phyloP scores from a whole-genome alignment of 208 protist genomes.

The Borovskyia barvae region DNA sequence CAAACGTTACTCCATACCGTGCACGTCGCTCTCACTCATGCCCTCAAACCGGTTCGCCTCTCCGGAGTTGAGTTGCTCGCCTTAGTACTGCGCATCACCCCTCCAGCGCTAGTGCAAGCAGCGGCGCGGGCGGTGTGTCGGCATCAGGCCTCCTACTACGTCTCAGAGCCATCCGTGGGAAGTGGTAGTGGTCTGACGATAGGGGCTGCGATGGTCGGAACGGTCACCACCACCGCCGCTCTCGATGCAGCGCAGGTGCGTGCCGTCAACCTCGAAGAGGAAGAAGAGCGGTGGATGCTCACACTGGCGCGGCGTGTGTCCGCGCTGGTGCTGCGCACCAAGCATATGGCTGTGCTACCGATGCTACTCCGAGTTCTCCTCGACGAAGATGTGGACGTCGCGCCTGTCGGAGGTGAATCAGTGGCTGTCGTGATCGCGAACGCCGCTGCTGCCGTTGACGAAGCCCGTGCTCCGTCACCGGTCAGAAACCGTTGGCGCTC shows the following conservation, averaged over 20 bases:
- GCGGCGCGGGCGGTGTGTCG: conserved; percentile 27
- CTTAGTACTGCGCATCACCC: conserved; percentile 31
- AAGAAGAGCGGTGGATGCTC: conserved; percentile 51
- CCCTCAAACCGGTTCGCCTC: conserved; percentile 52
- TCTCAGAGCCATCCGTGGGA: not conserved
- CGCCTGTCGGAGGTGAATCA: not conserved
- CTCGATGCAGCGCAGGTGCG: conserved; percentile 12
- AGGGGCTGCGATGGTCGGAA: not conserved
- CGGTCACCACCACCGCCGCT: not conserved
- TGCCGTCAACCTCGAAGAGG: conserved; percentile 4
- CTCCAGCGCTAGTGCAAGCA: conserved; percentile 11
- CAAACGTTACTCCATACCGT: conserved; percentile 44
- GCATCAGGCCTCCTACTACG: conserved; percentile 27
- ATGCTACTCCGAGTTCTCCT: conserved; percentile 37
- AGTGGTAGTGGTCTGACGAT: conserved; percentile 10
- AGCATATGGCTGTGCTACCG: conserved; percentile 44
- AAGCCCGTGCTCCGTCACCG: not conserved
- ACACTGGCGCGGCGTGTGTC: conserved; percentile 58
- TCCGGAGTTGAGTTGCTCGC: conserved; percentile 57
- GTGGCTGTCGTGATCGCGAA: not conserved
- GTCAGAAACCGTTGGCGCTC: conserved; percentile 37
- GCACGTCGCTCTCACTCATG: conserved; percentile 70
- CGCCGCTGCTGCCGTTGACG: not conserved
- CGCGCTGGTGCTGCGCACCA: conserved; percentile 43
- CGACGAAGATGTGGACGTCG: not conserved